A percentile compares a stretch with the other conserved stretches of the same genome.
phyloP scores from a whole-genome alignment of 441 rosid genomes.

The Pelargonium citronellum region DNA sequence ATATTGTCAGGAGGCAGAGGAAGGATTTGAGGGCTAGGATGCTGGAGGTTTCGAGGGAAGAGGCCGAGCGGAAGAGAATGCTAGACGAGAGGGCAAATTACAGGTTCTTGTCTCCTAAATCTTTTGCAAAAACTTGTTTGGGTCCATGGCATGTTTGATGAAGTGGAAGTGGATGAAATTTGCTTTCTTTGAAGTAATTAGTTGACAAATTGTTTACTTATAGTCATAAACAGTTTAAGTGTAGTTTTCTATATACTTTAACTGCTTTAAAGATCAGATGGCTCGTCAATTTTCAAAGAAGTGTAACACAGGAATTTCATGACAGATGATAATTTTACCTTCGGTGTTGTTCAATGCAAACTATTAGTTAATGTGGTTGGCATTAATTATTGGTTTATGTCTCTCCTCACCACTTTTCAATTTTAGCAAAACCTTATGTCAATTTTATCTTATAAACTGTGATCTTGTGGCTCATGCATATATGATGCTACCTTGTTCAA shows the following conservation, averaged over 20 bases:
- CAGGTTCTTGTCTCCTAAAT: slow-evolving; percentile 40
- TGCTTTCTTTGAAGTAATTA: background rate
- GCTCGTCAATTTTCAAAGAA: background rate
- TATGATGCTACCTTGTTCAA: background rate
- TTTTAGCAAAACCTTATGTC: background rate
- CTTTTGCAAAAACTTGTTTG: background rate
- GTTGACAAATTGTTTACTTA: background rate
- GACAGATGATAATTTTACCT: background rate
- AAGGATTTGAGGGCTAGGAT: slow-evolving; percentile 77
- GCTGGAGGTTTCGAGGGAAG: slow-evolving; percentile 89
- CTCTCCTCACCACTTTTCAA: background rate
- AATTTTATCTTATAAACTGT: background rate
- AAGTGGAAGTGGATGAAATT: background rate
- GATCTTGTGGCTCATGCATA: background rate
- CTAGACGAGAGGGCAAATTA: slow-evolving; percentile 80
- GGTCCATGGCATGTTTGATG: slow-evolving; percentile 6
- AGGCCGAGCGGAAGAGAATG: slow-evolving; percentile 89
- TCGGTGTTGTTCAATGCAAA: background rate
- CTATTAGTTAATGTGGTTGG: background rate
- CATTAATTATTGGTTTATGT: background rate
- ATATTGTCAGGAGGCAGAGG: slow-evolving; percentile 64
- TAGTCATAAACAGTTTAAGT: background rate
- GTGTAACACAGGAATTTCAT: background rate
- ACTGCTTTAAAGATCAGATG: background rate
- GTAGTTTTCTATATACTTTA: background rate